A percentile compares a stretch with the other conserved stretches of the same genome.
Evolutionary conservation across 768 basidiomycete species (phyloP).

Genomic region (Russula abietina): DNA sequence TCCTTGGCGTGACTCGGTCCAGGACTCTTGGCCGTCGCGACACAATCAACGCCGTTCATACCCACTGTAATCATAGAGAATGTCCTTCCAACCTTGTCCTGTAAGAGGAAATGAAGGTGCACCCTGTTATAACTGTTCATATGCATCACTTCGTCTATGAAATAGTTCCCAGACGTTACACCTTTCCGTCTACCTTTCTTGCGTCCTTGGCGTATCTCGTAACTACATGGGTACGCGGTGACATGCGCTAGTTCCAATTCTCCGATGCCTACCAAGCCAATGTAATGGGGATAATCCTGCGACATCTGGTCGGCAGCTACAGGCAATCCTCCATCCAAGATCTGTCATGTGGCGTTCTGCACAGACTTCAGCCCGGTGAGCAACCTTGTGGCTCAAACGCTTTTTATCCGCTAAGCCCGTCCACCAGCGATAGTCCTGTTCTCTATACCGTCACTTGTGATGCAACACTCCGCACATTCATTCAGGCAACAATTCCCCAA

Average conservation of each 20-base stretch:
- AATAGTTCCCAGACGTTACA: slow-evolving; percentile 46
- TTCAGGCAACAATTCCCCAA: slow-evolving; percentile 40
- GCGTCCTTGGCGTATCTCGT: slow-evolving; percentile 72
- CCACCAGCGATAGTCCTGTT: slow-evolving; percentile 60
- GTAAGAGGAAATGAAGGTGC: slow-evolving; percentile 68
- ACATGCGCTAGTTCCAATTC: neutral
- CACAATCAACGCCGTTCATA: slow-evolving; percentile 52
- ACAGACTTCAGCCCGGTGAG: slow-evolving; percentile 57
- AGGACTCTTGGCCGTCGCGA: slow-evolving; percentile 76
- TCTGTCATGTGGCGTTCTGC: slow-evolving; percentile 69
- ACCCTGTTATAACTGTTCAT: slow-evolving; percentile 18
- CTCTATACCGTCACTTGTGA: slow-evolving; percentile 83
- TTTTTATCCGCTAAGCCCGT: slow-evolving; percentile 10
- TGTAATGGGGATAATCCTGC: slow-evolving; percentile 59
- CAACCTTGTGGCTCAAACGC: neutral
- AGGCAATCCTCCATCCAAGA: slow-evolving; percentile 68
- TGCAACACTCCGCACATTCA: slow-evolving; percentile 74
- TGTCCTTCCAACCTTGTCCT: slow-evolving; percentile 77
- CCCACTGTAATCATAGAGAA: slow-evolving; percentile 76
- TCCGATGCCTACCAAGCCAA: slow-evolving; percentile 44
- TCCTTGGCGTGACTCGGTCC: slow-evolving; percentile 39
- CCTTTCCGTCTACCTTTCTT: slow-evolving; percentile 60
- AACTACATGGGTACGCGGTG: slow-evolving; percentile 33
- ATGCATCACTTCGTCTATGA: slow-evolving; percentile 6
- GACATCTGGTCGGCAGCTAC: slow-evolving; percentile 61